Evolutionary conservation across 257 asterid genomes (phyloP).

Genomic region (Solanum rostratum): DNA sequence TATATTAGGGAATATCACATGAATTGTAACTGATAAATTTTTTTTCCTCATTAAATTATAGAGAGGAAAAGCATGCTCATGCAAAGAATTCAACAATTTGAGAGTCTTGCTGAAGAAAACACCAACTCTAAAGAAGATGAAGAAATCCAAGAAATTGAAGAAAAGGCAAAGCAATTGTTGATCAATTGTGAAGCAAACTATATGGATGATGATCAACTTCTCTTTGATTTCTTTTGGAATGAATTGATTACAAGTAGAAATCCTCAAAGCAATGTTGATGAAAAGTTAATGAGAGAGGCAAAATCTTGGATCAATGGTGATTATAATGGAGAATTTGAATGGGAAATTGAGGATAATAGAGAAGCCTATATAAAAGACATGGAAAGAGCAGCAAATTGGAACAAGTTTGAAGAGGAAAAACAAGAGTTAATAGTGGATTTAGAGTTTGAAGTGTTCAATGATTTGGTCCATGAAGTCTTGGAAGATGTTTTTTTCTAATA

Average conservation of each 20-base stretch:
- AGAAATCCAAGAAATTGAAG: conserved; percentile 4
- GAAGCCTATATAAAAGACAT: conserved; percentile 39
- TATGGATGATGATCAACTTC: not conserved
- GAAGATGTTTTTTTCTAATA: conserved; percentile 11
- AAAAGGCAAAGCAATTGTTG: conserved; percentile 29
- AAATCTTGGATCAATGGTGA: conserved; percentile 36
- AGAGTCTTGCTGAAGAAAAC: not conserved
- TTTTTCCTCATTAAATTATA: not conserved
- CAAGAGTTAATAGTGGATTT: conserved; percentile 31
- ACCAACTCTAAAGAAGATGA: not conserved
- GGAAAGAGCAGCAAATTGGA: conserved; percentile 47
- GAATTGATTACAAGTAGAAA: conserved; percentile 17
- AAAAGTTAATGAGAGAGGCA: conserved; percentile 20
- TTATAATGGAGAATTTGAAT: conserved; percentile 26
- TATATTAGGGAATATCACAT: not conserved
- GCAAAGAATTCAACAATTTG: conserved; percentile 16
- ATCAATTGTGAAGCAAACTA: not conserved
- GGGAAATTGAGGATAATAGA: conserved; percentile 36
- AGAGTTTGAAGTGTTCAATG: conserved; percentile 26
- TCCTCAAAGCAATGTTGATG: not conserved
- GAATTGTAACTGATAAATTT: not conserved
- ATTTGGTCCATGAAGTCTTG: conserved; percentile 35
- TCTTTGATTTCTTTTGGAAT: conserved; percentile 42
- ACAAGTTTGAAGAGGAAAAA: conserved; percentile 30
- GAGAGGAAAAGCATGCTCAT: conserved; percentile 23